Evolutionary conservation across 2,329 filamentous ascomycete species (phyloP).

Genomic region (Alternaria hordeiaustralica): DNA sequence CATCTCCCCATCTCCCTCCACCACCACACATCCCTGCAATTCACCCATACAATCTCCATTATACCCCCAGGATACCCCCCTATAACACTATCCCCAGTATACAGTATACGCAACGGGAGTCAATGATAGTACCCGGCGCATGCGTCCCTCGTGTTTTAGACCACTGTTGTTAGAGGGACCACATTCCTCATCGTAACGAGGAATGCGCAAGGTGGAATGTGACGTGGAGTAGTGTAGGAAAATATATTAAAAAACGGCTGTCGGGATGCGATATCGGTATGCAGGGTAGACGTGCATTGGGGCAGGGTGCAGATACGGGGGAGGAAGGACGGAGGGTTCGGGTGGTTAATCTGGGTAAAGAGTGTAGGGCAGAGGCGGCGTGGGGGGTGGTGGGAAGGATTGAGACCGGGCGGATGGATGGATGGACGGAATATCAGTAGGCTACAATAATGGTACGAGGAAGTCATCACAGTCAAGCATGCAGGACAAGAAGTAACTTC

Average conservation of each 20-base stretch:
- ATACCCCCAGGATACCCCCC: background rate
- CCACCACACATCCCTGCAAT: background rate
- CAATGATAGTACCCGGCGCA: slow-evolving; percentile 11
- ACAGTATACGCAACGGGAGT: background rate
- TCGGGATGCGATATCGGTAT: background rate
- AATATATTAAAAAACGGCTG: background rate
- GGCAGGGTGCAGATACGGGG: background rate
- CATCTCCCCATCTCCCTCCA: background rate
- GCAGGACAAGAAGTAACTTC: background rate
- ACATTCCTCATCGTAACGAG: too few species aligned
- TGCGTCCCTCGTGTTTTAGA: background rate
- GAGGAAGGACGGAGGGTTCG: background rate
- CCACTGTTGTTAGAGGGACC: background rate
- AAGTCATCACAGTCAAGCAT: background rate
- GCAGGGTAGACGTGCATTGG: background rate
- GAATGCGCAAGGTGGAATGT: background rate
- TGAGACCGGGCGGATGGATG: background rate
- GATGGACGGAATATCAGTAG: too few species aligned
- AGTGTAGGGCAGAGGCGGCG: background rate
- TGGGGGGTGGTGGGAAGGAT: background rate
- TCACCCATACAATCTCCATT: background rate
- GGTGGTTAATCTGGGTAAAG: background rate
- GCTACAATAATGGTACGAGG: too few species aligned
- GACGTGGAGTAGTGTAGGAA: too few species aligned
- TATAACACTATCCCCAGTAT: slow-evolving; percentile 5